These are phyloP conservation scores for Ophiostoma ips DNA, from an alignment of 2,329 filamentous ascomycete genomes.

Conservation along the genomic window DNA sequence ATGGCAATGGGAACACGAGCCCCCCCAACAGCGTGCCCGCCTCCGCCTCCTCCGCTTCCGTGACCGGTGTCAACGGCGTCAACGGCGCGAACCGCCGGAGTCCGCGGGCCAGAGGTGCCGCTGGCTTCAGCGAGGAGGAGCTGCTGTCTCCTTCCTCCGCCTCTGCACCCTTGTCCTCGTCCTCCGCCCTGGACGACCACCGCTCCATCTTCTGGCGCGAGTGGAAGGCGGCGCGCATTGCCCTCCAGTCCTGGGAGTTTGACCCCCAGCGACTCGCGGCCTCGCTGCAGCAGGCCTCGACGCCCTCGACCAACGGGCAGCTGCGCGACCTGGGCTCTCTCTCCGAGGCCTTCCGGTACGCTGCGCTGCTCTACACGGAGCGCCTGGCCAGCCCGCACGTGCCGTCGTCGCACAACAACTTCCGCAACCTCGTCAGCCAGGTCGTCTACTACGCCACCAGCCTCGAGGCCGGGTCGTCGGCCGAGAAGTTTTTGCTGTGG, in stretches of 20 bases:
- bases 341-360: conserved; percentile 80
- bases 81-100: conserved; percentile 8
- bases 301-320: conserved; percentile 41
- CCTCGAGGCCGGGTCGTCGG: conserved; percentile 55
- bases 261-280: conserved; percentile 38
- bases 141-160: conserved; percentile 24
- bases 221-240: conserved; percentile 66
- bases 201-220: conserved; percentile 65
- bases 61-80: not conserved
- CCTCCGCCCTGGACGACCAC: conserved; percentile 41
- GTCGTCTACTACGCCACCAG: conserved; percentile 73
- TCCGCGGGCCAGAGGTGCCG: conserved; percentile 7
- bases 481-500: conserved; percentile 87
- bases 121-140: conserved; percentile 31
- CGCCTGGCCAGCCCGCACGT: conserved; percentile 66
- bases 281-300: conserved; percentile 18
- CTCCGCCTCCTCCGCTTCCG: too few relatives aligned
- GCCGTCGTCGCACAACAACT: conserved; percentile 59
- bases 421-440: conserved; percentile 70
- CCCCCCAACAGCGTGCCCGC: not conserved
- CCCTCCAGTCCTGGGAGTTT: conserved; percentile 72
- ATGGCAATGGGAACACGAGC: conserved; percentile 1
- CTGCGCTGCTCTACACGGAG: conserved; percentile 79
- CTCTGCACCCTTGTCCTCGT: conserved; percentile 26
- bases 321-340: conserved; percentile 65